These are phyloP conservation scores for Ilyonectria destructans DNA, from an alignment of 2,329 filamentous ascomycete genomes.

Conservation along the genomic window DNA sequence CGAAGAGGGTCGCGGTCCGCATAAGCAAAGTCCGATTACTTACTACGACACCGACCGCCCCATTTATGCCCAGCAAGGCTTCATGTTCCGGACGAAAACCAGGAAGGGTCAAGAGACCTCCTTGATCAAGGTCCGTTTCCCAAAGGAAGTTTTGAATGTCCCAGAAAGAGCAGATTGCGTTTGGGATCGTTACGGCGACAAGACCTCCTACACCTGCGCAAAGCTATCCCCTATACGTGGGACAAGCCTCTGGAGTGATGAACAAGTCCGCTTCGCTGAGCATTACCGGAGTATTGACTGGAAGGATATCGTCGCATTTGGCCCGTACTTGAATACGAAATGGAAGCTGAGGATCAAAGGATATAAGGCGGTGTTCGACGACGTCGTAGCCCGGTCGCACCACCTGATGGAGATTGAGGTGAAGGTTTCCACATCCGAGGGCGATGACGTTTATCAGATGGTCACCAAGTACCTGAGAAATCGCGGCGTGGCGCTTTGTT, in stretches of 20 bases:
- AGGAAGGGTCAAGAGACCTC: constrained; percentile 38
- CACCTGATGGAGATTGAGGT: constrained; percentile 45
- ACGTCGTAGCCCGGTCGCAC: constrained; percentile 30
- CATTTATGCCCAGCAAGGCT: constrained; percentile 37
- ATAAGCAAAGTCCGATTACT: constrained; percentile 42
- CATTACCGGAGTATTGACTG: constrained; percentile 41
- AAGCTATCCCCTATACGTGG: constrained; percentile 25
- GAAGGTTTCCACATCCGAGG: constrained; percentile 30
- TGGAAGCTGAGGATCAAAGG: constrained; percentile 41
- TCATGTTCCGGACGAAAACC: constrained; percentile 45
- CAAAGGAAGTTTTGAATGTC: constrained; percentile 19
- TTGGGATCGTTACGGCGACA: constrained; percentile 42
- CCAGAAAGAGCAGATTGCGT: constrained; percentile 35
- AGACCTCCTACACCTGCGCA: constrained; percentile 38
- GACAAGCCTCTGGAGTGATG: constrained; percentile 37
- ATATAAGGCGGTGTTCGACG: constrained; percentile 41
- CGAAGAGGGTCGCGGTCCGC: constrained; percentile 32
- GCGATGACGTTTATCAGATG: constrained; percentile 27
- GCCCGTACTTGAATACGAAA: constrained; percentile 36
- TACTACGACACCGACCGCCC: constrained; percentile 44
- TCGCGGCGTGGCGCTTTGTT: constrained; percentile 36
- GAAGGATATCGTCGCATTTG: constrained; percentile 34
- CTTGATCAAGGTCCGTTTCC: constrained; percentile 41
- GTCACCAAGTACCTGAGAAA: constrained; percentile 32
- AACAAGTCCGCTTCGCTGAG: constrained; percentile 41